Percentiles rank a stretch among this genome's conserved stretches.
Evolutionary conservation across 768 basidiomycete genomes (phyloP).

Genomic region (Termitomyces sp.): DNA sequence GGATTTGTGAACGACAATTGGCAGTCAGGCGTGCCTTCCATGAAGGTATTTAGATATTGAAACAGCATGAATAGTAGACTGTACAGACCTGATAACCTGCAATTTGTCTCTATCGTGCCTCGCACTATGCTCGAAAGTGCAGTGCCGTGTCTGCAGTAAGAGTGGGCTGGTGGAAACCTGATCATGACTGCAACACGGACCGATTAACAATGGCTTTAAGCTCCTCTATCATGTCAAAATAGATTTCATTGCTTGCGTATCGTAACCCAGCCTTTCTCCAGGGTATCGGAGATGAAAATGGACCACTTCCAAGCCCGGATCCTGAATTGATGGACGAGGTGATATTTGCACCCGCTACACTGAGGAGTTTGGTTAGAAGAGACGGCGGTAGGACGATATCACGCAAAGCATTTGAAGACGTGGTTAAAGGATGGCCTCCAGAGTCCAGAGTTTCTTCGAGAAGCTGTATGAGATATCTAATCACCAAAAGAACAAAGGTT

Average conservation of each 20-base stretch:
- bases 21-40: slow-evolving; percentile 83
- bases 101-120: slow-evolving; percentile 77
- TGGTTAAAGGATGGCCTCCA: slow-evolving; percentile 89
- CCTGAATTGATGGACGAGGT: slow-evolving; percentile 43
- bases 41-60: background rate
- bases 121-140: slow-evolving; percentile 64
- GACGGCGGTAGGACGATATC: slow-evolving; percentile 94
- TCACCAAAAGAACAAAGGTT: slow-evolving; percentile 7
- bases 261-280: slow-evolving; percentile 86
- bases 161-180: background rate
- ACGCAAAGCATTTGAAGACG: slow-evolving; percentile 81
- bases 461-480: slow-evolving; percentile 55
- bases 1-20: slow-evolving; percentile 74
- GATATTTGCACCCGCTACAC: slow-evolving; percentile 48
- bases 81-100: slow-evolving; percentile 65
- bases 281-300: slow-evolving; percentile 88
- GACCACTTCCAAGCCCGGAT: slow-evolving; percentile 39
- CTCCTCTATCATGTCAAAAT: slow-evolving; percentile 87
- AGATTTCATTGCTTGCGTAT: slow-evolving; percentile 88
- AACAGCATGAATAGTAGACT: background rate
- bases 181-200: slow-evolving; percentile 33
- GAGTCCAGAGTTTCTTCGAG: slow-evolving; percentile 95
- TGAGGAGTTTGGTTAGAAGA: slow-evolving; percentile 69
- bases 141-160: slow-evolving; percentile 54
- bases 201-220: slow-evolving; percentile 75